phyloP scores from a whole-genome alignment of 495 filamentous ascomycete genomes.

The Baudoinia panamericana region DNA sequence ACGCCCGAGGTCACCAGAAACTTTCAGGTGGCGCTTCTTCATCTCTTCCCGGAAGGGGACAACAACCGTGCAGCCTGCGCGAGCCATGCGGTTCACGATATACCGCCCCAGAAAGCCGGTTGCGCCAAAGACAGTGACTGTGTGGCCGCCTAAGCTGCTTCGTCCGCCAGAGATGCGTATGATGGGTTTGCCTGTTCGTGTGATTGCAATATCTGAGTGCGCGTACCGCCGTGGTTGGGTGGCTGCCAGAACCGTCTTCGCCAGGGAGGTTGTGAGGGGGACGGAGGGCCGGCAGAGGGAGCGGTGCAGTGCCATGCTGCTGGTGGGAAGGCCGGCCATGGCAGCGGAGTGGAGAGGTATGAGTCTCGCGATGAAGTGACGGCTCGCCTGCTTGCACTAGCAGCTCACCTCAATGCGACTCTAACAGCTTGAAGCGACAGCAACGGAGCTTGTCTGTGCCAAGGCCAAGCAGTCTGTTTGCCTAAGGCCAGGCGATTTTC shows the following conservation, averaged over 20 bases:
- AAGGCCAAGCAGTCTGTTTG: too few relatives aligned
- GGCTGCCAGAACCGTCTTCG: constrained; percentile 1
- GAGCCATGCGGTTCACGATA: constrained; percentile 91
- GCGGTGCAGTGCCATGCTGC: constrained; percentile 17
- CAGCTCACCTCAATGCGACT: too few relatives aligned
- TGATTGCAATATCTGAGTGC: constrained; percentile 30
- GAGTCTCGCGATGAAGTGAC: too few relatives aligned
- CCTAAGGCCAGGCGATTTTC: too few relatives aligned
- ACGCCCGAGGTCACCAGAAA: constrained; percentile 81
- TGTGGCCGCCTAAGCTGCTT: constrained; percentile 44
- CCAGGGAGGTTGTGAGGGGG: constrained; percentile 5
- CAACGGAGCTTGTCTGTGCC: too few relatives aligned
- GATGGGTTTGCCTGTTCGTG: constrained; percentile 33
- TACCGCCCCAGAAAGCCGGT: constrained; percentile 94
- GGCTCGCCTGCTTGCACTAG: too few relatives aligned
- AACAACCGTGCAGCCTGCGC: constrained; percentile 54
- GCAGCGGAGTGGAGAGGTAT: constrained; percentile 12
- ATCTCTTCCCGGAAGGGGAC: constrained; percentile 94
- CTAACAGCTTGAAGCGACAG: too few relatives aligned
- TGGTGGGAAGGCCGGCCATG: constrained; percentile 19
- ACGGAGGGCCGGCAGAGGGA: constrained; percentile 12
- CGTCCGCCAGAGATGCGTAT: constrained; percentile 31
- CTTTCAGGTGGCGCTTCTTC: constrained; percentile 90
- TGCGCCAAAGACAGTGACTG: constrained; percentile 93
- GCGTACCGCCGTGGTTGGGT: constrained; percentile 1